Base-by-base conservation (phyloP, 331 rosid genomes). In the Rosa hybrid region DNA sequence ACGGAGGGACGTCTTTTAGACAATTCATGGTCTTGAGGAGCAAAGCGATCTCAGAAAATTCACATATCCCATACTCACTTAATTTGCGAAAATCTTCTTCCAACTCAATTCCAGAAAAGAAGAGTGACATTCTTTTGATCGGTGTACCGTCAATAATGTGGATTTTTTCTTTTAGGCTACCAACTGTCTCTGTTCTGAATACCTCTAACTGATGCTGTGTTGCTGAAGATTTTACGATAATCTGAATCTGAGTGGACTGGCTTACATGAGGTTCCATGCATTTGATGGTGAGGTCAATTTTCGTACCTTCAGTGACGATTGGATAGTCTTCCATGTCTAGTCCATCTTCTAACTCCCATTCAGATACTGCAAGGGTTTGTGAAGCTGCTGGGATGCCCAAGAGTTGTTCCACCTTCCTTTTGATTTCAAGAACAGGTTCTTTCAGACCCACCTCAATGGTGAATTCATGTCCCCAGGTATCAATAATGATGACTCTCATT, bases 251-350 rank as follows among this genome's bases (percentile, higher is more conserved):
- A 65, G 57, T 64, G 10, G 42, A 57, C 48, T 82, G 78, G 67
- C 79, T 30, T 5, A 27, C 18, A 57, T 75, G 41, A n/a, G 80
- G 76, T 45, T 41, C 72, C 6, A 76, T 75, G 63, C 71, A 65
- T 82, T 84, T 90, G 75, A 89, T 77, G 46, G 90, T 82, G 80
- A 95, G 98, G 75, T 95, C 87, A 70, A 95, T 78, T 83, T 83
- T 88, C 51, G 97, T 93, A 68, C 94, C 97, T 81, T 93, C 90
- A 25, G 83, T 81, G 83, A 95, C 59, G 68, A 93, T 93, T 41
- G 94, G 98, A 38, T 95, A 93, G 71, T 95, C 99, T 84, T 95
- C 97, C 96, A 93, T 89, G 93, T 93, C 97, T 57, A 95, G 80
- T 71, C 92, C 98, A 79, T 91, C 97, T 16, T 90, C 1, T 21